Conservation (phyloP, 305 asterid genomes). For the Solanum hybrid region DNA sequence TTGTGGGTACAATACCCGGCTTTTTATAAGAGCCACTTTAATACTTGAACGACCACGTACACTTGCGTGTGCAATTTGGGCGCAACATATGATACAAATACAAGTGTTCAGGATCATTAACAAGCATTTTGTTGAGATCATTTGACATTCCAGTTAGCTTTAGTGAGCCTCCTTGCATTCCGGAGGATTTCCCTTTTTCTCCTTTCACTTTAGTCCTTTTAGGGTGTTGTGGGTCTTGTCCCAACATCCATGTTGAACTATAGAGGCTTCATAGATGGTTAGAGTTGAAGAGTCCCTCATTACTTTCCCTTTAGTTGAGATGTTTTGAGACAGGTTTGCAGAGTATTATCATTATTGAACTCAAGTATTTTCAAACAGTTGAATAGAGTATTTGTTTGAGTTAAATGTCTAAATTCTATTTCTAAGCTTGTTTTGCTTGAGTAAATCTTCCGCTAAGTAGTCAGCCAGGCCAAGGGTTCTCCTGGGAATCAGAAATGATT, state of each 20-base stretch:
- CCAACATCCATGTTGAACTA: background rate
- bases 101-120: background rate
- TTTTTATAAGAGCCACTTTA: no score
- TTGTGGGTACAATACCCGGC: no score
- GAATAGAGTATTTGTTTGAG: background rate
- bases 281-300: background rate
- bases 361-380: background rate
- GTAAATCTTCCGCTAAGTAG: background rate
- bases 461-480: background rate
- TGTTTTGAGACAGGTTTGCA: background rate
- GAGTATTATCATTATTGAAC: background rate
- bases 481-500: background rate
- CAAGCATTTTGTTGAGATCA: background rate
- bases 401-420: background rate
- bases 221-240: no score
- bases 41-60: no score
- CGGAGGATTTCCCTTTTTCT: background rate
- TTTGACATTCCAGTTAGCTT: background rate
- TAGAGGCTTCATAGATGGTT: background rate
- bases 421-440: background rate
- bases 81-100: no score
- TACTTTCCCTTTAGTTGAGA: background rate
- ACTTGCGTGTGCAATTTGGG: no score
- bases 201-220: background rate
- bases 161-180: background rate